A percentile compares a stretch with the other conserved stretches of the same genome.
Conservation (phyloP, 2,329 filamentous ascomycete genomes). For the Neofusicoccum ribis region DNA sequence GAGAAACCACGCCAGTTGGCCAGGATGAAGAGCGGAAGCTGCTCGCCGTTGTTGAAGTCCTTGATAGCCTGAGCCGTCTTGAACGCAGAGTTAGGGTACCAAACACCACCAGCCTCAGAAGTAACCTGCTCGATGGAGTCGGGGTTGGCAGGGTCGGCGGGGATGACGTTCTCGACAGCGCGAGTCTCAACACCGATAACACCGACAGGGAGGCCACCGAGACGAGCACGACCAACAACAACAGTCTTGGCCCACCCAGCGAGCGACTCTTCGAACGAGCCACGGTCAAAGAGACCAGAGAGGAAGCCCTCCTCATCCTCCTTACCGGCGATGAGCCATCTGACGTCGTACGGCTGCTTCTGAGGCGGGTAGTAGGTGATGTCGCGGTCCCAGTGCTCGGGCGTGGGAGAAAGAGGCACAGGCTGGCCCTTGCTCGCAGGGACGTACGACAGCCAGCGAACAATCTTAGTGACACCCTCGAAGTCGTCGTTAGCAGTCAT, state of each 20-base stretch:
- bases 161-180: constrained; percentile 93
- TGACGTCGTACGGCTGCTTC: constrained; percentile 87
- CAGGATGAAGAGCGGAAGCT: constrained; percentile 97
- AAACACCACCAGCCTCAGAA: constrained; percentile 96
- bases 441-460: constrained; percentile 96
- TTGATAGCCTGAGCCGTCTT: constrained; percentile 99
- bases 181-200: constrained; percentile 97
- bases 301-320: constrained; percentile 83
- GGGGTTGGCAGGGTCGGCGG: constrained; percentile 95
- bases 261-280: constrained; percentile 94
- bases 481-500: constrained; percentile 98
- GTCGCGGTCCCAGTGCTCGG: constrained; percentile 91
- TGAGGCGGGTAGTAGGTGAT: constrained; percentile 76
- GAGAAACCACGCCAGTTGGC: constrained; percentile 99
- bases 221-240: constrained; percentile 91
- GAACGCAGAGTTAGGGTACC: constrained; percentile 99
- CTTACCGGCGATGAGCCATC: constrained; percentile 89
- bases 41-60: constrained; percentile 99
- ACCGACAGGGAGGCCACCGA: constrained; percentile 96
- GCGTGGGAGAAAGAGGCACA: constrained; percentile 84
- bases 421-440: constrained; percentile 93
- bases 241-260: constrained; percentile 97
- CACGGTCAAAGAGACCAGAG: constrained; percentile 91
- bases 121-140: constrained; percentile 95
- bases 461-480: constrained; percentile 94